Evolutionary conservation across 164 flowering plant genomes (phyloP), one percentile per base, ranked within the genome.

Genomic region (Echeveria elegans): DNA sequence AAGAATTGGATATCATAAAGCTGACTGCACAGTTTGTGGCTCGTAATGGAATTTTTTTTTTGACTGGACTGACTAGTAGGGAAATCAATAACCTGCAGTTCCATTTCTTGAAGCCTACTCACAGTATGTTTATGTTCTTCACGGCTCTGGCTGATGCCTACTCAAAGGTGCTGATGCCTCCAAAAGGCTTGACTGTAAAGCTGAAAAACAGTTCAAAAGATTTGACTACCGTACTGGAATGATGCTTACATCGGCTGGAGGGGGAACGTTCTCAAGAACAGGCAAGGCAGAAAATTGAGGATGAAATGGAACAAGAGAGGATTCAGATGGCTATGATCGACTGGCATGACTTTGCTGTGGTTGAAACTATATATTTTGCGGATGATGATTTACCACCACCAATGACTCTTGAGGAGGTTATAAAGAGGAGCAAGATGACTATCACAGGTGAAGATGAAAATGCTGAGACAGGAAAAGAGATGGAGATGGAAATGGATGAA

Each of bases 291-390:
- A 88, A 88, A 72, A 96, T 93, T 26, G 99, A 95, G 72, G 98
- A 95, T 75, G 99, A 92, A 79, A 84, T 88, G 62, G 97, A 94
- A 80, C 97, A 87, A 74, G 99, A 95, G 74, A 70, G 99, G 34
- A 59, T 87, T 76, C 92, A 83, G 76, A 92, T 88, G 97, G 96
- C 97, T 2, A 89, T 89, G 99, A 95, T 95, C 74, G 99, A 95
- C 73, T 95, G 97, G 99, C 99, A 95, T 80, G 97, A 95, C 79
- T 95, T 95, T 83, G 99, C 90, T 74, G 97, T 87, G 59, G 99
- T 92, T 43, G 97, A 92, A 72, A 71, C 79, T 0, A 95, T 95
- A 61, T 96, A 95, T 64, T 95, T 95, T 82, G 97, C 82, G 77
- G 99, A 95, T 78, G 97, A 95, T 62, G 97, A 88, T 31, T 77